Evolutionary conservation across 805 yeast genomes (phyloP).

Genomic region (Yarrowia keelungensis): DNA sequence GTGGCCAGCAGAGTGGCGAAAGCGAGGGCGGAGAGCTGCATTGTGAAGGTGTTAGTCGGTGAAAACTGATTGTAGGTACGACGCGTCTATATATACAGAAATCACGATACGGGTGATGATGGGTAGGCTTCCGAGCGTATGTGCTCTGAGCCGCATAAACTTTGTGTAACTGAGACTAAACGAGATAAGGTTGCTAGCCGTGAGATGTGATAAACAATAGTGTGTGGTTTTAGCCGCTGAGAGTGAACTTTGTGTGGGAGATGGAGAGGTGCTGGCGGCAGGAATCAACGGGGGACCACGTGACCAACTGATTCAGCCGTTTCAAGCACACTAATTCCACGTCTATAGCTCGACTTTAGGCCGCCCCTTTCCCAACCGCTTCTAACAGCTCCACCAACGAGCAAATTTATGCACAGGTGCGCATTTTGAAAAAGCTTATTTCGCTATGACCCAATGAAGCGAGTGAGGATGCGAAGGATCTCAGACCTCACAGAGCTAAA

Average conservation of each 20-base stretch:
- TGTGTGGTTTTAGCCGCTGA: not conserved
- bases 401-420: constrained; percentile 37
- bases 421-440: constrained; percentile 30
- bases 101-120: not conserved
- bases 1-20: constrained; percentile 41
- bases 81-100: not conserved
- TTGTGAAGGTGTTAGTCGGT: constrained; percentile 1
- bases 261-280: not conserved
- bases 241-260: not conserved
- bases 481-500: too few relatives aligned
- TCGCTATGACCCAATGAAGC: not conserved
- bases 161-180: not conserved
- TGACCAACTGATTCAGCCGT: not conserved
- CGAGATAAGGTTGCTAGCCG: constrained; percentile 14
- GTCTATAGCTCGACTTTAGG: not conserved
- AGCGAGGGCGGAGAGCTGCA: constrained; percentile 41
- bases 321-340: not conserved
- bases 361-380: not conserved
- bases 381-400: constrained; percentile 16
- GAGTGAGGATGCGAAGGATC: not conserved
- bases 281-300: not conserved
- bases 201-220: constrained; percentile 14
- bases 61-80: too few relatives aligned
- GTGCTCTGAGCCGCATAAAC: constrained; percentile 16
- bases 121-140: constrained; percentile 18